These are phyloP conservation scores for Fusarium tjaetaba DNA, from an alignment of 2,329 filamentous ascomycete genomes.

Conservation along the genomic window DNA sequence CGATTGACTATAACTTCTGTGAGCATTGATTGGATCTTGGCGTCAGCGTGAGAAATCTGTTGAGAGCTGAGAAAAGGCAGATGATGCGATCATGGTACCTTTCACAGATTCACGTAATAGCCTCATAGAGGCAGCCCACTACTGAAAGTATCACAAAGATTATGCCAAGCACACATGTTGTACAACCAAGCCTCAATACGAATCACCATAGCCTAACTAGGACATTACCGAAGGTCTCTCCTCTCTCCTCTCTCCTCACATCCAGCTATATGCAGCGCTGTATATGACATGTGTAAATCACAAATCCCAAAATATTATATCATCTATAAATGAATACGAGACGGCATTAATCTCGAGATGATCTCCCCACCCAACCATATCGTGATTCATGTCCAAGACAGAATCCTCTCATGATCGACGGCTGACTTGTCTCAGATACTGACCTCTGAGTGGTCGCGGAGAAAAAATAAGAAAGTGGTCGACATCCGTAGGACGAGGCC, in stretches of 20 bases:
- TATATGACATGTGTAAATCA: neutral
- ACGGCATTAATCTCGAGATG: neutral
- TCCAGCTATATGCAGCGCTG: neutral
- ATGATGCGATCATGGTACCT: neutral
- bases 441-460: neutral
- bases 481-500: neutral
- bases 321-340: constrained; percentile 12
- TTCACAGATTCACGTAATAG: rapidly evolving
- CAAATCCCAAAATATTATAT: neutral
- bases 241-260: neutral
- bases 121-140: neutral
- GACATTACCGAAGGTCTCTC: neutral
- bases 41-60: neutral
- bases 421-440: neutral
- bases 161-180: neutral
- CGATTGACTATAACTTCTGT: neutral
- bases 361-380: constrained; percentile 9
- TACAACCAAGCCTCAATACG: neutral
- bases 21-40: neutral
- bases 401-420: constrained; percentile 16
- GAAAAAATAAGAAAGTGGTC: neutral
- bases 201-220: neutral
- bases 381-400: neutral
- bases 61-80: neutral
- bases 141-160: neutral